Conservation (phyloP, 1,284 basidiomycete species). For the Farysia itapuensis region DNA sequence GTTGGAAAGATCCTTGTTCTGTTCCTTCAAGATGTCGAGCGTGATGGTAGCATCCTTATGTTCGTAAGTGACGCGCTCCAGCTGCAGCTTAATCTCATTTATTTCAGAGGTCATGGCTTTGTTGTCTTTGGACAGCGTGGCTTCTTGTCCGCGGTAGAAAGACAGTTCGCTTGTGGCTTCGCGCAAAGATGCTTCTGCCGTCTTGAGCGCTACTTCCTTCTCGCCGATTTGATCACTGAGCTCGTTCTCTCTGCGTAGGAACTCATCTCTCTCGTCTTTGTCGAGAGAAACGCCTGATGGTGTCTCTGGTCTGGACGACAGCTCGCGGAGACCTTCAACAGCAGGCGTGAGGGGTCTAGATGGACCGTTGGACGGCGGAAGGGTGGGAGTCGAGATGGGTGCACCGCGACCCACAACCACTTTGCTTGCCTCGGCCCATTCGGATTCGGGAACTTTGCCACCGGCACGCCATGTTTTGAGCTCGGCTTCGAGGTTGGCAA, state of each 20-base stretch:
- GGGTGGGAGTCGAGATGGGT: conserved; percentile 51
- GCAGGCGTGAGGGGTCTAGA: conserved; percentile 72
- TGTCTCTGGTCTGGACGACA: conserved; percentile 63
- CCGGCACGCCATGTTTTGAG: conserved; percentile 87
- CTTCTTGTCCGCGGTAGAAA: conserved; percentile 82
- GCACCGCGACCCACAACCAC: conserved; percentile 59
- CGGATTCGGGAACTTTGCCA: conserved; percentile 77
- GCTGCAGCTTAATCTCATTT: conserved; percentile 86
- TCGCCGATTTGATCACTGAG: conserved; percentile 89
- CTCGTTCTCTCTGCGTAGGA: conserved; percentile 94
- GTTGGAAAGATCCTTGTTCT: conserved; percentile 80
- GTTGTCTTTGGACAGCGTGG: conserved; percentile 43
- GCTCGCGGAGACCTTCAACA: conserved; percentile 71
- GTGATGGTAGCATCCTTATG: conserved; percentile 92
- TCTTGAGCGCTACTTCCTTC: conserved; percentile 63
- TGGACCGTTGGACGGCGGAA: conserved; percentile 11
- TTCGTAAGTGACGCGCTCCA: conserved; percentile 90
- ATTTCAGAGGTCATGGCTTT: conserved; percentile 64
- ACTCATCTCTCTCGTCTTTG: conserved; percentile 96
- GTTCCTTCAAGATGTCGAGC: conserved; percentile 94
- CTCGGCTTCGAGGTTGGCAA: conserved; percentile 86
- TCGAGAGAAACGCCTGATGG: conserved; percentile 82
- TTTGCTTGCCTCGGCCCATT: conserved; percentile 78
- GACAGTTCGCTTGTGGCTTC: conserved; percentile 73
- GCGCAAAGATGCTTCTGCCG: conserved; percentile 54